Conservation (phyloP, 2,329 filamentous ascomycete genomes). For the Epichloe sp. region DNA sequence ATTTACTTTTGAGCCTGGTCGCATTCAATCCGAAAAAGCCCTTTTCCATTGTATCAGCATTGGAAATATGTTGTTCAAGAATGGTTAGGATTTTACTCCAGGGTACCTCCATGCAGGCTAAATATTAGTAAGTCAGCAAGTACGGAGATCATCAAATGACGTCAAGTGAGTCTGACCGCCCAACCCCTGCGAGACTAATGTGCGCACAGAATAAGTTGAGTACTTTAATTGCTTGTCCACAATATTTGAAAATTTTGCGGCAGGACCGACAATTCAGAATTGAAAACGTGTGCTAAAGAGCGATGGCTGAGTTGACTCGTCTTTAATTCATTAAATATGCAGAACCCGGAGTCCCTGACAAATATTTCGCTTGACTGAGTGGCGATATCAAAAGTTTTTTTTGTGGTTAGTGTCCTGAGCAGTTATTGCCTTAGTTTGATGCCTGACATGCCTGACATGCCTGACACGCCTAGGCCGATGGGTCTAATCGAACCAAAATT, state of each 20-base stretch:
- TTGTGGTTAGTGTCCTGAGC: neutral
- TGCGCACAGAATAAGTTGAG: neutral
- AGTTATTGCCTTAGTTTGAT: conserved; percentile 23
- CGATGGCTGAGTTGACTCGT: neutral
- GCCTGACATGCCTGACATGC: conserved; percentile 22
- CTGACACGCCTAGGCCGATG: conserved; percentile 13
- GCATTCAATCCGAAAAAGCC: neutral
- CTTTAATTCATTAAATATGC: too few relatives aligned
- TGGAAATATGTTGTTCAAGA: neutral
- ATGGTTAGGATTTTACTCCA: neutral
- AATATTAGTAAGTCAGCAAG: neutral
- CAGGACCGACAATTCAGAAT: neutral
- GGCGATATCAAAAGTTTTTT: conserved; percentile 1
- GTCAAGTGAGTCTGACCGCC: neutral
- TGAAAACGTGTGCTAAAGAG: neutral
- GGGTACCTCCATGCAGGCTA: neutral
- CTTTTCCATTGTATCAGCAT: fast-evolving
- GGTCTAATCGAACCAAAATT: conserved; percentile 19
- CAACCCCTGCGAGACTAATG: neutral
- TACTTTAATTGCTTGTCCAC: neutral
- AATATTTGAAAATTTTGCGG: neutral
- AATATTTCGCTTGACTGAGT: neutral
- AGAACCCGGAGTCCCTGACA: too few relatives aligned
- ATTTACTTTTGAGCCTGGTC: too few relatives aligned
- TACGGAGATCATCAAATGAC: neutral